Evolutionary conservation across 2,329 filamentous ascomycete species (phyloP).

Genomic region (Ascochyta lentis): DNA sequence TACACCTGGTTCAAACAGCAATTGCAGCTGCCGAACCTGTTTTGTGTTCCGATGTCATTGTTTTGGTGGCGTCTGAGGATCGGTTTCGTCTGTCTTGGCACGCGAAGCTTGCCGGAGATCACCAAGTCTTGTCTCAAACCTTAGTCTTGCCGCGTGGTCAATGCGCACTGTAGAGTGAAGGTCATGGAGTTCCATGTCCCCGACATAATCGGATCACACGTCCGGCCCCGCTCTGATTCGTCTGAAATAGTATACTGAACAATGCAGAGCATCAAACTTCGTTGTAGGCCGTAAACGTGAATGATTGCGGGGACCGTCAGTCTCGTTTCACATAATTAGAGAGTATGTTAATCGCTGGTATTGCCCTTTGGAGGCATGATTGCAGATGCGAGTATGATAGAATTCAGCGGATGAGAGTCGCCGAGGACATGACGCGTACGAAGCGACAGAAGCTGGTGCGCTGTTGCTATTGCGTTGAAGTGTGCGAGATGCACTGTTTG

Average conservation of each 20-base stretch:
- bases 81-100: conserved; percentile 43
- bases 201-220: background rate
- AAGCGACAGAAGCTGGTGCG: background rate
- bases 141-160: conserved; percentile 14
- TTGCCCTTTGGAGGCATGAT: background rate
- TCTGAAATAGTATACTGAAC: background rate
- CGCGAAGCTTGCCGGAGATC: conserved; percentile 33
- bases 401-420: background rate
- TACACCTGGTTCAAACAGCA: conserved; percentile 4
- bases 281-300: background rate
- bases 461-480: background rate
- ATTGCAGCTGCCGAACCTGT: conserved; percentile 21
- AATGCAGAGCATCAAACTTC: conserved; percentile 2
- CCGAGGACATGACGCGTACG: background rate
- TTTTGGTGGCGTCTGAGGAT: conserved; percentile 43
- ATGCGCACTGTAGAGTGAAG: conserved; percentile 2
- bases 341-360: background rate
- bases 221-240: background rate
- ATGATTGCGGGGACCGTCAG: background rate
- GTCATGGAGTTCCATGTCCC: background rate
- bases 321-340: background rate
- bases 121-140: conserved; percentile 27
- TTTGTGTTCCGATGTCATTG: conserved; percentile 35
- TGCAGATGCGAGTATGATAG: background rate
- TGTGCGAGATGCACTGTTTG: background rate